Evolutionary conservation across 108 stramenopile genomes (phyloP), one percentile per base, ranked within the genome.

Genomic region (Epipyxis sp.): DNA sequence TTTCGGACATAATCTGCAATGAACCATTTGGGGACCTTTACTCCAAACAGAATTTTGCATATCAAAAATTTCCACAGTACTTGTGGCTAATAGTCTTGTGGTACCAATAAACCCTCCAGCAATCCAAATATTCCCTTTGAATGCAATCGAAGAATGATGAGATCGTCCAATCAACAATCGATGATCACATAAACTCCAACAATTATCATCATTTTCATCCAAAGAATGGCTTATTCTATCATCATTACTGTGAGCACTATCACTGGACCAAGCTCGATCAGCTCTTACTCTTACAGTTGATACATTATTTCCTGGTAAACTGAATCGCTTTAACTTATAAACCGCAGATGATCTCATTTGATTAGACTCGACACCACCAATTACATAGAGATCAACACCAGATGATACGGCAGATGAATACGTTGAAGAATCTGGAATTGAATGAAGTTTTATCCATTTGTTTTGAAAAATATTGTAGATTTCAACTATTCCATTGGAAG

Each of bases 81-180:
- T 65, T 37, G 61, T 65, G 3, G 61, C 25, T 32, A 65, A 16
- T 32, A 3, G 10, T 65, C 25, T 3, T 13, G 6, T 32, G 34
- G 34, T 65, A 65, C 10, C 3, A 29, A 65, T 29, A n/a, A n/a
- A n/a, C 10, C 61, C 61, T 32, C 61, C 61, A 35, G 61, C 61
- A 6, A 65, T 3, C 61, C 61, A 65, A 32, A 65, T 35, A 65
- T 10, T 6, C 6, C 61, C 35, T 13, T 25, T 10, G 25, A 13
- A 65, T 10, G 6, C 25, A 65, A 25, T 25, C 27, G 25, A 3
- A n/a, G n/a, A n/a, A n/a, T n/a, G n/a, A n/a, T n/a, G n/a, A n/a
- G n/a, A n/a, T n/a, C n/a, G n/a, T n/a, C n/a, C n/a, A n/a, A n/a
- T n/a, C n/a, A n/a, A n/a, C n/a, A n/a, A n/a, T n/a, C n/a, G n/a